phyloP scores from a whole-genome alignment of 495 filamentous ascomycete species.

The Penicillium cinerascens region DNA sequence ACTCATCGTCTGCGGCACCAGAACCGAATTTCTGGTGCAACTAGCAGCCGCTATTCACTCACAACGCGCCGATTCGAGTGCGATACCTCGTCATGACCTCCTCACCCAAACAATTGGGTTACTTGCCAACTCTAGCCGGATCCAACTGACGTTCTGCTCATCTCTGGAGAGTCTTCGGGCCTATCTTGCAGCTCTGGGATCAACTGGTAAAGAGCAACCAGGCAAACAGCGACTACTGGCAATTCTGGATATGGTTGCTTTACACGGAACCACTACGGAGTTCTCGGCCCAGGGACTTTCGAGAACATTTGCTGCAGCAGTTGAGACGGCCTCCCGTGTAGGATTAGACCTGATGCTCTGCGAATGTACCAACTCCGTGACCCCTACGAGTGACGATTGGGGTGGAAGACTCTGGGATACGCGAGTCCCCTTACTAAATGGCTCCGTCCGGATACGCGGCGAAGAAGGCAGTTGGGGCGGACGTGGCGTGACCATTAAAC shows the following conservation, averaged over 20 bases:
- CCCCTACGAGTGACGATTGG: conserved; percentile 22
- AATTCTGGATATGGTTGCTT: conserved; percentile 60
- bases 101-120: conserved; percentile 64
- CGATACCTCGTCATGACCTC: conserved; percentile 35
- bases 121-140: conserved; percentile 61
- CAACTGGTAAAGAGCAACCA: not conserved
- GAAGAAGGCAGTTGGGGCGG: conserved; percentile 61
- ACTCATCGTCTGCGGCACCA: conserved; percentile 67
- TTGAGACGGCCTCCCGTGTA: conserved; percentile 56
- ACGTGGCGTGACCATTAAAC: conserved; percentile 61
- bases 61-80: conserved; percentile 12
- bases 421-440: conserved; percentile 61
- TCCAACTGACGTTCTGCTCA: conserved; percentile 67
- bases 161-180: conserved; percentile 74
- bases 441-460: conserved; percentile 48
- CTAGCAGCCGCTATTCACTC: conserved; percentile 31
- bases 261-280: conserved; percentile 72
- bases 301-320: conserved; percentile 60
- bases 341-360: conserved; percentile 36
- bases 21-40: conserved; percentile 57
- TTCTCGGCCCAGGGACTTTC: conserved; percentile 81
- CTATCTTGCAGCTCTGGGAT: conserved; percentile 57
- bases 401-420: conserved; percentile 48
- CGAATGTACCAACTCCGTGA: conserved; percentile 39
- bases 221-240: conserved; percentile 51